Evolutionary conservation across 306 rosid species (phyloP).

Genomic region (Hylodesmum podocarpum): DNA sequence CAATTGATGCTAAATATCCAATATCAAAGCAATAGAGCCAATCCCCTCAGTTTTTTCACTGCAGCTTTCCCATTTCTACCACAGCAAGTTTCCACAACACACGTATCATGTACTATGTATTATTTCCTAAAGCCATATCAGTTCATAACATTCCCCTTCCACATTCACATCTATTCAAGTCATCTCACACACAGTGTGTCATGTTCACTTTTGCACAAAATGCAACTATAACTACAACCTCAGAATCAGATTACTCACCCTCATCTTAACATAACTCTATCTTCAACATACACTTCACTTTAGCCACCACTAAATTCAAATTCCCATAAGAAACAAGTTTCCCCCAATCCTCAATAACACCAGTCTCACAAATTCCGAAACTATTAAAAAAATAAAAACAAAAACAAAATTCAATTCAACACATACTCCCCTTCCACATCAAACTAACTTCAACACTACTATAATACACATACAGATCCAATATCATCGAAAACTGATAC

Average conservation of each 20-base stretch:
- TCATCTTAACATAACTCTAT: not conserved
- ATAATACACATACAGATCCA: not conserved
- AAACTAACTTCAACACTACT: not conserved
- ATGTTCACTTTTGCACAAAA: not conserved
- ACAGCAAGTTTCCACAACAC: not conserved
- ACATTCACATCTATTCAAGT: not conserved
- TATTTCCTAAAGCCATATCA: not conserved
- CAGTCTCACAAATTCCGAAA: not conserved
- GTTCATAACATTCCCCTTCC: not conserved
- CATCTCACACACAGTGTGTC: not conserved
- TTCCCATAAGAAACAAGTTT: not conserved
- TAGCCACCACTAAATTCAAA: not conserved
- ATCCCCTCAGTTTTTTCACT: not conserved
- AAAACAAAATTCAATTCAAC: not conserved
- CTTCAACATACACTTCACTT: conserved; percentile 8
- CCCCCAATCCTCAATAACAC: not conserved
- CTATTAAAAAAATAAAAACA: not conserved
- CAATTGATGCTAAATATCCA: not conserved
- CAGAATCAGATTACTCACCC: not conserved
- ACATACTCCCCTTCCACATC: not conserved
- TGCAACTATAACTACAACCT: not conserved
- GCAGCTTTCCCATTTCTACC: not conserved
- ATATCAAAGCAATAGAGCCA: not conserved
- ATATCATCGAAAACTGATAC: not conserved
- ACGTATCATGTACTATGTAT: not conserved